Base-by-base conservation (phyloP, 345 rosid species). In the Euphorbia tirucalli region DNA sequence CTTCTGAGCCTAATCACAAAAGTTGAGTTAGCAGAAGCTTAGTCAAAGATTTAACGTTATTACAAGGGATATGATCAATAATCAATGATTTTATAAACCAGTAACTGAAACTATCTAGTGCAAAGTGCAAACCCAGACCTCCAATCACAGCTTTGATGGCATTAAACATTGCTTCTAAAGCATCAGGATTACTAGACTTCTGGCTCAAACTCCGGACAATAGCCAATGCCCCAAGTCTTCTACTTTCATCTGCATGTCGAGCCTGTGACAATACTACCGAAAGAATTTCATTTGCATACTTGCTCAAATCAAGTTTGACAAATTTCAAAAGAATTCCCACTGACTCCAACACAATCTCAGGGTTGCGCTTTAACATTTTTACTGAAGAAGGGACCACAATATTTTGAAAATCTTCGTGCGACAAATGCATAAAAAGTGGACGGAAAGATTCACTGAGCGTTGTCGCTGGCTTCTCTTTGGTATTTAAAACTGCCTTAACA, bases 321-420 rank as follows among this genome's bases (percentile, higher is more conserved):
- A 76, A 82, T 41, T 79, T 87, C 78, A 95, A 75, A 55, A 92
- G 83, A 77, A 89, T 72, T 64, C 84, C 98, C 69, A 90, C 86
- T 1, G 99, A 78, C 72, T 95, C 99, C 78, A 95, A 71, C 50
- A 87, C 87, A 82, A 95, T 89, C 81, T 95, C 99, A 19, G 98
- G 98, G 83, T 95, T 95, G 73, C 99, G 97, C 84, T 90, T 95
- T 72, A 95, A 77, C 99, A 92, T 89, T 87, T 95, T 95, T 54
- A 88, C 78, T 3, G 89, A 87, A 60, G 98, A 80, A n/a, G 99
- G 96, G 78, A 95, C 69, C 55, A 95, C 88, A 61, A 80, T 76
- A 74, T 79, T 86, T 76, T 89, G 96, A 75, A 95, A 87, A 75
- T 95, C 93, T 74, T 90, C 93, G 76, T 86, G 94, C 30, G 86